Percentiles rank a stretch among this genome's conserved stretches.
Conservation (phyloP, 2,329 filamentous ascomycete genomes). For the Calcarisporium arbuscula region DNA sequence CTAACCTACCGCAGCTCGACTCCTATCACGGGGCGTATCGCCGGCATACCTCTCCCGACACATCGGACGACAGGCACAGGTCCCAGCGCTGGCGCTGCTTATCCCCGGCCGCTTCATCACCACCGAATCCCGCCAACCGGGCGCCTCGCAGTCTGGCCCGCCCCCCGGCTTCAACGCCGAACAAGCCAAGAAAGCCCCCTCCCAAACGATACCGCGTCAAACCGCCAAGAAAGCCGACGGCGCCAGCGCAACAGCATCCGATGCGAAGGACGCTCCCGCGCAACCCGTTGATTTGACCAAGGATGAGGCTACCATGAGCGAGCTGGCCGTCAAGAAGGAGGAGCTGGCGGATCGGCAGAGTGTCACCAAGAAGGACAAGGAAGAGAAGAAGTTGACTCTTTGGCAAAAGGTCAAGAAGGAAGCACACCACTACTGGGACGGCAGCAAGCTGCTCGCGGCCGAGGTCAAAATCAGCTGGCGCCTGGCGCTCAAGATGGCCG, state of each 20-base stretch:
- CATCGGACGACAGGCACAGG: constrained; percentile 36
- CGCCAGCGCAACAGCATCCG: constrained; percentile 18
- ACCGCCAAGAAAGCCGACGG: constrained; percentile 25
- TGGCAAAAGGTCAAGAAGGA: constrained; percentile 96
- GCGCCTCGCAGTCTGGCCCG: constrained; percentile 52
- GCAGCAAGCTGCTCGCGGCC: constrained; percentile 86
- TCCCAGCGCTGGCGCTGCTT: constrained; percentile 49
- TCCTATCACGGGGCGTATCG: constrained; percentile 40
- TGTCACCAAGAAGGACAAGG: constrained; percentile 49
- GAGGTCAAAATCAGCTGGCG: constrained; percentile 91
- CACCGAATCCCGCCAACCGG: constrained; percentile 52
- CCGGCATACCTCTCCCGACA: constrained; percentile 42
- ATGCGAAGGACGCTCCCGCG: constrained; percentile 18
- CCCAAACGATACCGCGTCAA: constrained; percentile 60
- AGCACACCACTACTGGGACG: constrained; percentile 92
- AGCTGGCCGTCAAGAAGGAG: constrained; percentile 59
- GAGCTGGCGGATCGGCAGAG: constrained; percentile 56
- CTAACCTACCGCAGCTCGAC: constrained; percentile 34
- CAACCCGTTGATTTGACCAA: constrained; percentile 29
- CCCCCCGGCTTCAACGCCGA: constrained; percentile 90
- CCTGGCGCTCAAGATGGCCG: constrained; percentile 93
- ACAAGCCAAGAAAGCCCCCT: constrained; percentile 81
- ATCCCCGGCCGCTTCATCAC: constrained; percentile 50
- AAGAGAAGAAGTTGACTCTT: constrained; percentile 79
- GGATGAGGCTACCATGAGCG: constrained; percentile 44